Evolutionary conservation across 331 rosid species (phyloP).

Genomic region (Malus hybrid): DNA sequence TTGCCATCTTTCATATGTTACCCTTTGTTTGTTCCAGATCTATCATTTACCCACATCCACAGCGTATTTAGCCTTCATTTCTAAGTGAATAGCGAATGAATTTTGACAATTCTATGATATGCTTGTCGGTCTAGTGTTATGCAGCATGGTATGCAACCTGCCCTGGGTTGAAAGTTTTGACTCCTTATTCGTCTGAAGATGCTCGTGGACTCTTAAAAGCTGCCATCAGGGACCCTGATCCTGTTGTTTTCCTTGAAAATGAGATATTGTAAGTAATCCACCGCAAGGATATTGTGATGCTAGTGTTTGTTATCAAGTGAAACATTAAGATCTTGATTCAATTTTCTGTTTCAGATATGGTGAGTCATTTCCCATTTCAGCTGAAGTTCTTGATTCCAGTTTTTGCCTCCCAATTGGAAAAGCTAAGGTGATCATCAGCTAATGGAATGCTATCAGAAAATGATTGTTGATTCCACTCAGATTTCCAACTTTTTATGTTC

Average conservation of each 20-base stretch:
- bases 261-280: conserved; percentile 67
- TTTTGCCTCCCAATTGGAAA: conserved; percentile 94
- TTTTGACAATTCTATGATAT: neutral
- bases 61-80: neutral
- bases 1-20: neutral
- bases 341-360: conserved; percentile 61
- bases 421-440: conserved; percentile 67
- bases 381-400: conserved; percentile 90
- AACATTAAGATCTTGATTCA: conserved; percentile 17
- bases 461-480: conserved; percentile 16
- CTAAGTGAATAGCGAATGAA: neutral
- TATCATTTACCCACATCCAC: too few relatives aligned
- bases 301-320: neutral
- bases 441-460: conserved; percentile 1
- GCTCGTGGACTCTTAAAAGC: conserved; percentile 95
- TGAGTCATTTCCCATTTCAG: conserved; percentile 89
- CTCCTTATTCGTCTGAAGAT: conserved; percentile 96
- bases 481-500: neutral
- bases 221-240: conserved; percentile 98
- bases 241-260: conserved; percentile 93
- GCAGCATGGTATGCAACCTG: conserved; percentile 83
- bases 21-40: neutral
- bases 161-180: conserved; percentile 90
- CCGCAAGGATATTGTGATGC: neutral
- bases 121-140: conserved; percentile 56